A percentile compares a stretch with the other conserved stretches of the same genome.
These are phyloP conservation scores for Alternaria arborescens DNA, from an alignment of 2,329 filamentous ascomycete genomes.

Conservation along the genomic window DNA sequence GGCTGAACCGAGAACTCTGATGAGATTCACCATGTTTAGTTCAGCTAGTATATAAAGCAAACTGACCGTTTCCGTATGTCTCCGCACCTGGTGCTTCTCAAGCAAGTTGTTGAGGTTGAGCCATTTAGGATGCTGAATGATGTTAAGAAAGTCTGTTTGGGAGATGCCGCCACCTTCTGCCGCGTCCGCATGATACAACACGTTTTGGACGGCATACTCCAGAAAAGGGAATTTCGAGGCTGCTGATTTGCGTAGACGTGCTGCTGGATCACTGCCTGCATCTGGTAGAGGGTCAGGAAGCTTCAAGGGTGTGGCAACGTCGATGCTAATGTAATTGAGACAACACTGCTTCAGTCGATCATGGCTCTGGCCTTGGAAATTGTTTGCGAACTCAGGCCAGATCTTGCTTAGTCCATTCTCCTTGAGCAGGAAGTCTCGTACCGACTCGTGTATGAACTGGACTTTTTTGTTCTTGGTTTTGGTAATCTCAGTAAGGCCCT, in stretches of 20 bases:
- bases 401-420: constrained; percentile 44
- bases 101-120: no score
- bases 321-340: constrained; percentile 48
- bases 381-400: constrained; percentile 44
- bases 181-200: no score
- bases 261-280: no score
- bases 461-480: constrained; percentile 25
- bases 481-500: constrained; percentile 34
- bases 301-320: constrained; percentile 14
- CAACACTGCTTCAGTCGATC: constrained; percentile 56
- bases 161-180: constrained; percentile 40
- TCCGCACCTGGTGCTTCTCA: constrained; percentile 33
- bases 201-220: no score
- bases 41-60: constrained; percentile 34
- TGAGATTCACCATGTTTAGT: constrained; percentile 34
- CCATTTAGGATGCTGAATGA: no score
- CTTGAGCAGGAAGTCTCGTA: constrained; percentile 53
- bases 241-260: constrained; percentile 17
- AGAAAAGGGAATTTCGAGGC: constrained; percentile 55
- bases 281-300: neutral
- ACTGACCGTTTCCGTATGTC: constrained; percentile 22
- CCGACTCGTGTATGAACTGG: constrained; percentile 45
- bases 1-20: constrained; percentile 35
- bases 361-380: constrained; percentile 51
- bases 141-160: constrained; percentile 25